phyloP scores from a whole-genome alignment of 2,329 filamentous ascomycete genomes.

The Acephala macrosclerotiorum region DNA sequence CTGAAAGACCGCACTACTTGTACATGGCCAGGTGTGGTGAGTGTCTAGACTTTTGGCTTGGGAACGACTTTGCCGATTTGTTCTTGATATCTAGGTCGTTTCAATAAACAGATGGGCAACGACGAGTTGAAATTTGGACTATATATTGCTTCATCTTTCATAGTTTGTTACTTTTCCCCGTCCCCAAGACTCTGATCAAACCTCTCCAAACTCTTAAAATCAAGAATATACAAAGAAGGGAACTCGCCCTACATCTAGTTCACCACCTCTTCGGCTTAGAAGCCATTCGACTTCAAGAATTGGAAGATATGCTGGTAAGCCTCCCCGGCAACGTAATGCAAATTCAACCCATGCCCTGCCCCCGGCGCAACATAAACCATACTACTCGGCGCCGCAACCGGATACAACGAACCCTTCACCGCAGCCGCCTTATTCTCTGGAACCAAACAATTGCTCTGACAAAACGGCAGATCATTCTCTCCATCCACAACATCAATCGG shows the following conservation, averaged over 20 bases:
- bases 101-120: too few relatives aligned
- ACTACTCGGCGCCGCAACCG: conserved; percentile 6
- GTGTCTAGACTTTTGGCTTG: too few relatives aligned
- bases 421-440: conserved; percentile 14
- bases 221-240: neutral
- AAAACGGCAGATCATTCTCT: conserved; percentile 25
- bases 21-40: too few relatives aligned
- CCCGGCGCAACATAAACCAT: conserved; percentile 15
- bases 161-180: too few relatives aligned
- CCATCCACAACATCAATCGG: conserved; percentile 24
- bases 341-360: conserved; percentile 29
- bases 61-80: too few relatives aligned
- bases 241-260: neutral
- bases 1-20: too few relatives aligned
- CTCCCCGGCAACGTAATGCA: conserved; percentile 20
- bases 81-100: too few relatives aligned
- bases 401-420: conserved; percentile 14
- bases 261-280: neutral
- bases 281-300: neutral
- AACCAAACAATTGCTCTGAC: conserved; percentile 20
- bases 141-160: too few relatives aligned
- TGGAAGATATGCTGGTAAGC: conserved; percentile 21
- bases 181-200: neutral
- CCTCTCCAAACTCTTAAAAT: neutral
- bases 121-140: too few relatives aligned